Conservation (phyloP, 176 grass and related monocot species). For the Musa acuminata region DNA sequence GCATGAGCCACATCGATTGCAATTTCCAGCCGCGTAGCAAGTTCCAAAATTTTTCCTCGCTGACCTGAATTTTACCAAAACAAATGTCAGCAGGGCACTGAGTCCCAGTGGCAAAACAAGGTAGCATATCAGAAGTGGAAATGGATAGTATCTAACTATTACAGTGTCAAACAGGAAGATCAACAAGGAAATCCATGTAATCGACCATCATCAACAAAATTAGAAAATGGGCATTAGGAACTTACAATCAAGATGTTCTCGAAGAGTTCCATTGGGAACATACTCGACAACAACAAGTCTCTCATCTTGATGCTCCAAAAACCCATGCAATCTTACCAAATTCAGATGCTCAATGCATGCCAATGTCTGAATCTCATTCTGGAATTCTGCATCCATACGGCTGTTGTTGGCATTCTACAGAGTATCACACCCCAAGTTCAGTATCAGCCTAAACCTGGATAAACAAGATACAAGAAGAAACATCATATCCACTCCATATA, state of each 20-base stretch:
- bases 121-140: not conserved
- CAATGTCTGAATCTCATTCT: slow-evolving; percentile 79
- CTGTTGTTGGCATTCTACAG: slow-evolving; percentile 57
- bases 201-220: not conserved
- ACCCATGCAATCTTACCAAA: slow-evolving; percentile 80
- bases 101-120: not conserved
- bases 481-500: not conserved
- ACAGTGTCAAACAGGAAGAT: no score
- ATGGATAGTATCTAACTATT: not conserved
- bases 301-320: slow-evolving; percentile 60
- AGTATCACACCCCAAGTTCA: not conserved
- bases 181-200: not conserved
- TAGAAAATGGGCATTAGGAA: slow-evolving; percentile 6
- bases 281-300: slow-evolving; percentile 81
- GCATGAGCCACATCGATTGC: slow-evolving; percentile 93
- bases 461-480: not conserved
- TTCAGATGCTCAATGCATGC: slow-evolving; percentile 73
- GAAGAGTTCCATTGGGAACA: slow-evolving; percentile 87
- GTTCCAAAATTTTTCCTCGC: slow-evolving; percentile 49
- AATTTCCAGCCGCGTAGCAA: slow-evolving; percentile 55
- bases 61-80: slow-evolving; percentile 38
- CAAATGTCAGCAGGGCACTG: not conserved
- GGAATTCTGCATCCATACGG: slow-evolving; percentile 51
- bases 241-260: slow-evolving; percentile 84
- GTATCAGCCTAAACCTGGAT: not conserved